Evolutionary conservation across 768 basidiomycete species (phyloP).

Genomic region (Gyrodon lividus): DNA sequence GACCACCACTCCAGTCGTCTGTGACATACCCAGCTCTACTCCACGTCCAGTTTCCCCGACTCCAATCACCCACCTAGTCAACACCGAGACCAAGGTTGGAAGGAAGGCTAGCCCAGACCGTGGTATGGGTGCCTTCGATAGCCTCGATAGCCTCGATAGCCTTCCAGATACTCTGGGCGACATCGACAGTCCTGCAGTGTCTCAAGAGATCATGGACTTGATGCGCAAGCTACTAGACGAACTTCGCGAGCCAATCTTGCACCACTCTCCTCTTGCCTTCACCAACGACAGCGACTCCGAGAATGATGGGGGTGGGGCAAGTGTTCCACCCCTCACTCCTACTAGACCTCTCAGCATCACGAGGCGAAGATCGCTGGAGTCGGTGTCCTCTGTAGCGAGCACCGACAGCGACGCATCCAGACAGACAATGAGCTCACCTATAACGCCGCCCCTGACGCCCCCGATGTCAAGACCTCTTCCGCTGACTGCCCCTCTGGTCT

Average conservation of each 20-base stretch:
- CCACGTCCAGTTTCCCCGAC: too few species aligned
- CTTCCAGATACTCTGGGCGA: background rate
- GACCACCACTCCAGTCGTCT: too few species aligned
- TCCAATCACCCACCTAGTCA: too few species aligned
- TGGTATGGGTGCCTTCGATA: background rate
- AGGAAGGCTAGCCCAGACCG: background rate
- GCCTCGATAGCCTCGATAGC: too few species aligned
- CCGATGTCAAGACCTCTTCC: background rate
- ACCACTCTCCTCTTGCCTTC: slow-evolving; percentile 1
- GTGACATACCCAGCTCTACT: too few species aligned
- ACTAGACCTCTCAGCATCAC: background rate
- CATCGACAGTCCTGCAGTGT: background rate
- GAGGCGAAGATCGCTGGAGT: slow-evolving; percentile 3
- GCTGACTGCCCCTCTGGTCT: too few species aligned
- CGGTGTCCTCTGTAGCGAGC: background rate
- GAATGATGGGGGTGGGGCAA: background rate
- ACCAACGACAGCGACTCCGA: slow-evolving; percentile 9
- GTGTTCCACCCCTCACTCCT: background rate
- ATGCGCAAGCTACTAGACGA: slow-evolving; percentile 17
- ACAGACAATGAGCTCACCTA: slow-evolving; percentile 4
- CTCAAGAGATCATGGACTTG: background rate
- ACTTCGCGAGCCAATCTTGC: slow-evolving; percentile 13
- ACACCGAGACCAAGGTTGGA: too few species aligned
- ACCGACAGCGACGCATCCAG: slow-evolving; percentile 4
- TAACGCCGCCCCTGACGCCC: slow-evolving; percentile 1